phyloP scores from a whole-genome alignment of 495 filamentous ascomycete genomes.

The Penicillium fimorum region DNA sequence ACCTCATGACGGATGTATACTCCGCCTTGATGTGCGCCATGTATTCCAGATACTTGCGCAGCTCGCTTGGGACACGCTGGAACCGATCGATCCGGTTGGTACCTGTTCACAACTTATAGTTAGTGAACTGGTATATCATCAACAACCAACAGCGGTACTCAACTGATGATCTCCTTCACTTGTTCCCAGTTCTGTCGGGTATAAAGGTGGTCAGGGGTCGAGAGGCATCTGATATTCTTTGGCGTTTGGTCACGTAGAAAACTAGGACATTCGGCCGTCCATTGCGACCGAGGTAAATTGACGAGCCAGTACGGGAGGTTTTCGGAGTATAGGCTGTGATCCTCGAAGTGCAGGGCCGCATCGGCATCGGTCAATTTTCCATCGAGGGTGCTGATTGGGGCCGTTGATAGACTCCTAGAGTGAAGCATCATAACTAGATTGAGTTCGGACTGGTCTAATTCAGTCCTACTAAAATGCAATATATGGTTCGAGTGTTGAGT shows the following conservation, averaged over 20 bases:
- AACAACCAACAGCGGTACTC: constrained; percentile 10
- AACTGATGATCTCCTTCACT: constrained; percentile 60
- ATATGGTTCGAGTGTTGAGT: not conserved
- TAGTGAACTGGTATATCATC: not conserved
- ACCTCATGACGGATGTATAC: constrained; percentile 72
- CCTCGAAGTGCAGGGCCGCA: constrained; percentile 9
- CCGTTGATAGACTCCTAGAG: constrained; percentile 16
- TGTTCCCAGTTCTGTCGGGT: constrained; percentile 57
- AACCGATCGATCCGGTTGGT: constrained; percentile 71
- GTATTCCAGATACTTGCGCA: constrained; percentile 69
- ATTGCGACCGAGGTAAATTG: constrained; percentile 63
- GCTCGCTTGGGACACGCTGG: constrained; percentile 68
- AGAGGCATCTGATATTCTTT: constrained; percentile 55
- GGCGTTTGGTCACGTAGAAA: constrained; percentile 57
- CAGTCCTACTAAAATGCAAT: not conserved
- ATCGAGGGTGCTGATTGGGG: constrained; percentile 25
- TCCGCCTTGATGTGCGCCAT: constrained; percentile 58
- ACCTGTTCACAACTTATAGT: constrained; percentile 24
- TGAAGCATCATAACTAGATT: constrained; percentile 15
- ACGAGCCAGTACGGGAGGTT: constrained; percentile 73
- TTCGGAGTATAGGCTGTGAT: constrained; percentile 10
- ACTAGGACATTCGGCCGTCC: constrained; percentile 64
- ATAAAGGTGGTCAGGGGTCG: constrained; percentile 62
- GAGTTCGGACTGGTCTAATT: not conserved
- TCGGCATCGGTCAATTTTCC: constrained; percentile 25